Conservation (phyloP, 2,329 filamentous ascomycete species). For the Aspergillus transmontanensis region DNA sequence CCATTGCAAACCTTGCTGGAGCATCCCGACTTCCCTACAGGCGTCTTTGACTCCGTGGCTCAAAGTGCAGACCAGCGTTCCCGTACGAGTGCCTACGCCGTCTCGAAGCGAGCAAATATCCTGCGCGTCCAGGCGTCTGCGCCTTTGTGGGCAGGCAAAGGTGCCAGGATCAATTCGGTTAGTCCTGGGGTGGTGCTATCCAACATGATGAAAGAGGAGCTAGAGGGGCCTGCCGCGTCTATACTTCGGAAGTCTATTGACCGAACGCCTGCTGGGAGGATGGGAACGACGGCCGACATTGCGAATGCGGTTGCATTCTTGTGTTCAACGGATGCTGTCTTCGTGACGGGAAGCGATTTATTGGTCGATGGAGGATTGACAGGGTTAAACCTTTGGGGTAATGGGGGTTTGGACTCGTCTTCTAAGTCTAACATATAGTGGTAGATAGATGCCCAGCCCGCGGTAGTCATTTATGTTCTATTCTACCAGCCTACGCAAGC, state of each 20-base stretch:
- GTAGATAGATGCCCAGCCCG: no score
- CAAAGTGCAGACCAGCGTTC: no score
- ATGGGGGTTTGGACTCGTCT: background rate
- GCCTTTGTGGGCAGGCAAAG: no score
- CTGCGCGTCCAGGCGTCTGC: no score
- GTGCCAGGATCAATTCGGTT: no score
- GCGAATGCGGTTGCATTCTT: slow-evolving; percentile 8
- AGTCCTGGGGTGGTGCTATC: no score
- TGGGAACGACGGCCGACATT: slow-evolving; percentile 4
- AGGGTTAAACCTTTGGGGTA: background rate
- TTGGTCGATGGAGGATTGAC: slow-evolving; percentile 4
- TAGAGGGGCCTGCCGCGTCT: background rate
- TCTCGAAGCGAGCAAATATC: no score
- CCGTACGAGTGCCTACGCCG: no score
- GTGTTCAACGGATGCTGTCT: background rate
- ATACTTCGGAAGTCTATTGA: background rate
- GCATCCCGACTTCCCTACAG: background rate
- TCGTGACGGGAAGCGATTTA: background rate
- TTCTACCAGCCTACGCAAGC: background rate
- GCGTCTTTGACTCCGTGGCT: background rate
- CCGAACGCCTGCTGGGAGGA: background rate
- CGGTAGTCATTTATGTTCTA: background rate
- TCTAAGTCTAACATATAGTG: background rate
- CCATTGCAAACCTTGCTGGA: background rate
- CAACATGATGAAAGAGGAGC: background rate